Evolutionary conservation across 306 rosid species (phyloP).

Genomic region (Acacia crassicarpa): DNA sequence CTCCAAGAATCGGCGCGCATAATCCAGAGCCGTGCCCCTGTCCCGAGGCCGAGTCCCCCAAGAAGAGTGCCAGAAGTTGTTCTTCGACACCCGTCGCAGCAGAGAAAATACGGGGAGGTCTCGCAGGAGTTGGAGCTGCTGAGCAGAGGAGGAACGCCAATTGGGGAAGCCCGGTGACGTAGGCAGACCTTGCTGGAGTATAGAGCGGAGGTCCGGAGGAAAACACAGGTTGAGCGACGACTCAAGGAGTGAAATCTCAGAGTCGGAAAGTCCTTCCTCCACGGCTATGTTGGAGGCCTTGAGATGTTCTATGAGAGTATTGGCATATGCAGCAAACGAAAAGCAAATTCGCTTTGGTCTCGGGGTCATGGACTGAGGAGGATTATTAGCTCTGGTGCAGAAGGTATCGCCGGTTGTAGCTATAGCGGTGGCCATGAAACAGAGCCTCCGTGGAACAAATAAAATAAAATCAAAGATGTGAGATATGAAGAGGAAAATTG

Average conservation of each 20-base stretch:
- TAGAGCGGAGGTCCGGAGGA: constrained; percentile 81
- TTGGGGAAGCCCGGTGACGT: constrained; percentile 68
- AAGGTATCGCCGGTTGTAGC: not conserved
- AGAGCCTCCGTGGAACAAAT: not conserved
- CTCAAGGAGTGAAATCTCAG: constrained; percentile 56
- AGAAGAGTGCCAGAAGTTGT: constrained; percentile 53
- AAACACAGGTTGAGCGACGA: constrained; percentile 56
- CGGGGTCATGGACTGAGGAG: constrained; percentile 22
- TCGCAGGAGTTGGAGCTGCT: constrained; percentile 64
- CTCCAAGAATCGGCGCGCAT: constrained; percentile 28
- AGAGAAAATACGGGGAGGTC: constrained; percentile 55
- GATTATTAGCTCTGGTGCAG: not conserved
- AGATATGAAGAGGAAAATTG: not conserved
- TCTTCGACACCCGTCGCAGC: constrained; percentile 49
- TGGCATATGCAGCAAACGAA: constrained; percentile 77
- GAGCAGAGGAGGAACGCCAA: constrained; percentile 81
- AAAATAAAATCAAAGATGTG: no score
- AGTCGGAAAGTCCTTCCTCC: constrained; percentile 57
- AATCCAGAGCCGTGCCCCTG: constrained; percentile 17
- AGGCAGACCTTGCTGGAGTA: constrained; percentile 80
- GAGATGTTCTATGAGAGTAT: constrained; percentile 48
- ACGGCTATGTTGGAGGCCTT: constrained; percentile 47
- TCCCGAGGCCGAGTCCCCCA: constrained; percentile 61
- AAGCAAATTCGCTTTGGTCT: constrained; percentile 63
- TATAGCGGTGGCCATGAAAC: constrained; percentile 22